Base-by-base conservation (phyloP, 768 basidiomycete genomes). In the Hydnum rufescens region DNA sequence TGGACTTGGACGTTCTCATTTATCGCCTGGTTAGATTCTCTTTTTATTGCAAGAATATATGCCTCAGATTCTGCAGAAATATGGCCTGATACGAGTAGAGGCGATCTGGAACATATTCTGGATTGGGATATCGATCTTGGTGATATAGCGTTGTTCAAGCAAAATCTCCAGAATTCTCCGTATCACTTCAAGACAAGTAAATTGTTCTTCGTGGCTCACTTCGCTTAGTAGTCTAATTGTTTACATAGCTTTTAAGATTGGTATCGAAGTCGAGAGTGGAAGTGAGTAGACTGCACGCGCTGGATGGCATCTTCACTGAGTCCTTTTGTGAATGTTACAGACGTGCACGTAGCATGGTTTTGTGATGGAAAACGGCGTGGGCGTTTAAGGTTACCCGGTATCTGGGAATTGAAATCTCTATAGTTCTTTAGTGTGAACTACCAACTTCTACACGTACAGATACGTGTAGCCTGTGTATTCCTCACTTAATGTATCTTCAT, bases 281-380 rank as follows among this genome's bases (percentile, higher is more conserved):
- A 65, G 87, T 54, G 85, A 85, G 65, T 66, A 88, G 60, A 83
- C 87, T 62, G 84, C n/a, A n/a, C n/a, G 84, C 57, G 83, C 79
- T n/a, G n/a, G n/a, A n/a, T n/a, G n/a, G n/a, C n/a, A n/a, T n/a
- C n/a, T n/a, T n/a, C n/a, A n/a, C n/a, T n/a, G n/a, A n/a, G n/a
- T n/a, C n/a, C n/a, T n/a, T n/a, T n/a, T n/a, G n/a, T n/a, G n/a
- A n/a, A n/a, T n/a, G 53, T 32, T 34, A 25, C 52, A 53, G 85
- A 88, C 67, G 84, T 87, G 60, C 78, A 85, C 53, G 85, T 83
- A 19, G 77, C 84, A 54, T 62, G 86, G 54, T 64, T 86, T 43
- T 78, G 78, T 60, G 75, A 82, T 51, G 76, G 76, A 13, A 74
- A 79, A 57, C 85, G 86, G 64, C 85, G 82, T 80, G 82, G 83